phyloP scores from a whole-genome alignment of 768 basidiomycete genomes.

The Wakefieldia striispora region DNA sequence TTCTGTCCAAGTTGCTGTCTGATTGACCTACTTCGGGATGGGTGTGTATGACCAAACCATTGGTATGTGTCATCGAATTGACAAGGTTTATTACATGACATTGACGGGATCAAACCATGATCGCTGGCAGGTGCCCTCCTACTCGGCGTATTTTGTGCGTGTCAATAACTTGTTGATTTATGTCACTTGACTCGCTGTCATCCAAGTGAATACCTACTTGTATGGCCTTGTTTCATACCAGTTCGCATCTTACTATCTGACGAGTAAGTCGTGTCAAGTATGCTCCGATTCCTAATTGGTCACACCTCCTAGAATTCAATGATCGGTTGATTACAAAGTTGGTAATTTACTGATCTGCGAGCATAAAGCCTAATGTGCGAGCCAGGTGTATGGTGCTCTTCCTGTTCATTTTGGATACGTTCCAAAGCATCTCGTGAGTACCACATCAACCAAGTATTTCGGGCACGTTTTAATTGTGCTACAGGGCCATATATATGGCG shows the following conservation, averaged over 20 bases:
- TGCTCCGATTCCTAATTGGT: background rate
- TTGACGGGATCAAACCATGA: too few relatives aligned
- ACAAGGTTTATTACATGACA: too few relatives aligned
- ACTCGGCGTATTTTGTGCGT: slow-evolving; percentile 23
- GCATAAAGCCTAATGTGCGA: background rate
- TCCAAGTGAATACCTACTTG: slow-evolving; percentile 28
- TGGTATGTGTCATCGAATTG: too few relatives aligned
- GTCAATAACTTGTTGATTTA: background rate
- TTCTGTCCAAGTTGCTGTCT: too few relatives aligned
- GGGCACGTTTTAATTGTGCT: background rate
- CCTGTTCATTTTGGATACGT: slow-evolving; percentile 18
- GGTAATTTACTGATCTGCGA: background rate
- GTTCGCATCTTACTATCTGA: slow-evolving; percentile 38
- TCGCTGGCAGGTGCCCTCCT: slow-evolving; percentile 1
- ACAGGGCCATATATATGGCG: slow-evolving; percentile 18
- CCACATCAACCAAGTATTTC: background rate
- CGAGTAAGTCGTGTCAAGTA: slow-evolving; percentile 1
- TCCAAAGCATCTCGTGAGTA: slow-evolving; percentile 19
- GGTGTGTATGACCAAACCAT: too few relatives aligned
- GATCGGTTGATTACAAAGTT: slow-evolving; percentile 11
- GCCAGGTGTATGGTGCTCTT: slow-evolving; percentile 18
- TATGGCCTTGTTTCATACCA: slow-evolving; percentile 44
- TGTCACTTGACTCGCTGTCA: background rate
- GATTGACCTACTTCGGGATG: too few relatives aligned
- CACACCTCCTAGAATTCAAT: slow-evolving; percentile 10